Evolutionary conservation across 2,329 filamentous ascomycete species (phyloP).

Genomic region (Fusarium sp.): DNA sequence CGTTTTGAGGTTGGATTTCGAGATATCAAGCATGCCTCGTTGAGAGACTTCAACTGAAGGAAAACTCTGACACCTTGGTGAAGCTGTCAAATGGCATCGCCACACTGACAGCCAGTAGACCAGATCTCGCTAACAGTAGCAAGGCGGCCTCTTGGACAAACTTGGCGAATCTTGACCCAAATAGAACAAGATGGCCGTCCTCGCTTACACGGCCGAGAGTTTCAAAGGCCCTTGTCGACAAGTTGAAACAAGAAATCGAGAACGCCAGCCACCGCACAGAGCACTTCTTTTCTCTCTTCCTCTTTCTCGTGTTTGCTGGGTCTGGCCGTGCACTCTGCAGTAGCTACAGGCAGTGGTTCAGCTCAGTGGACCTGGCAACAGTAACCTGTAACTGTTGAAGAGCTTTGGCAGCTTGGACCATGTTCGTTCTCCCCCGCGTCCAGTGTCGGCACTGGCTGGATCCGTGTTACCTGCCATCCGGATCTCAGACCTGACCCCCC

Average conservation of each 20-base stretch:
- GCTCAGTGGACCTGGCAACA: not conserved
- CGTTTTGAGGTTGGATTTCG: not conserved
- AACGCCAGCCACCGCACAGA: conserved; percentile 21
- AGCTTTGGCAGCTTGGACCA: conserved; percentile 8
- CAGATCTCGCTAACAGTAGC: not conserved
- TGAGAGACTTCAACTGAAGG: not conserved
- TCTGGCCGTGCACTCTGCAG: not conserved
- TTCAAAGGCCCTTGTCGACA: conserved; percentile 20
- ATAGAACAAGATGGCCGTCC: conserved; percentile 2
- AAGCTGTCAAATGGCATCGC: not conserved
- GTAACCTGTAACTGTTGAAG: not conserved
- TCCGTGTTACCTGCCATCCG: conserved; percentile 36
- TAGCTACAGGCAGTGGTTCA: conserved; percentile 2
- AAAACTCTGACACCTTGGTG: not conserved
- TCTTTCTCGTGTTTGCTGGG: not conserved
- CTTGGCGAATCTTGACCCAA: not conserved
- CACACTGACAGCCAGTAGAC: not conserved
- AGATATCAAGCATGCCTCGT: not conserved
- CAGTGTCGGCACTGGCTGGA: conserved; percentile 25
- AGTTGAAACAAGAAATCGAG: conserved; percentile 33
- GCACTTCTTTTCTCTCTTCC: not conserved
- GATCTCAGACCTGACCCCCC: conserved; percentile 27
- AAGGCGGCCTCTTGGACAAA: not conserved
- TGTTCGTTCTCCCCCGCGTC: conserved; percentile 19
- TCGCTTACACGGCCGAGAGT: conserved; percentile 34